A percentile compares a stretch with the other conserved stretches of the same genome.
phyloP scores from a whole-genome alignment of 2,329 filamentous ascomycete species.

The Epichloe sylvatica region DNA sequence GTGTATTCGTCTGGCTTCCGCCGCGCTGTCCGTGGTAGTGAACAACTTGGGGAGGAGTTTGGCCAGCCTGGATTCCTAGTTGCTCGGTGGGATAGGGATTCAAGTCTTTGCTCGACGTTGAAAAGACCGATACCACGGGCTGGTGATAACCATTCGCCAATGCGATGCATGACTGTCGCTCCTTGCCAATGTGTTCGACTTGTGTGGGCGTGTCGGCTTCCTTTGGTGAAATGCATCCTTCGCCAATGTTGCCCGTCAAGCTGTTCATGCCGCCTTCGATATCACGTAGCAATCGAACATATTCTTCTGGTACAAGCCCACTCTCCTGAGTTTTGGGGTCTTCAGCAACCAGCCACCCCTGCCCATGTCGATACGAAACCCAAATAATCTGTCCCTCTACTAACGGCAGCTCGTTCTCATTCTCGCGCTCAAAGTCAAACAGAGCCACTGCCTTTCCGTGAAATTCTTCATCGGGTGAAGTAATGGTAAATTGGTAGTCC shows the following conservation, averaged over 20 bases:
- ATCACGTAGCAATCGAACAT: slow-evolving; percentile 80
- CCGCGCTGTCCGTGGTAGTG: slow-evolving; percentile 55
- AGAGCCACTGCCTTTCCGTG: slow-evolving; percentile 91
- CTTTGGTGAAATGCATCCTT: slow-evolving; percentile 37
- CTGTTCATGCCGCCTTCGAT: slow-evolving; percentile 82
- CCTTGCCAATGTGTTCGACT: slow-evolving; percentile 35
- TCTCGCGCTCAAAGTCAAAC: slow-evolving; percentile 89
- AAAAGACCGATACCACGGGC: slow-evolving; percentile 54
- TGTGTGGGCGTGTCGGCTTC: slow-evolving; percentile 49
- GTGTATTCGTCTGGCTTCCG: slow-evolving; percentile 53
- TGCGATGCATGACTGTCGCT: slow-evolving; percentile 32
- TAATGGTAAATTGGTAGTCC: slow-evolving; percentile 90
- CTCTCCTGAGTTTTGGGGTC: slow-evolving; percentile 91
- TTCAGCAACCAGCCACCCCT: slow-evolving; percentile 94
- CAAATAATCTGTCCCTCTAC: slow-evolving; percentile 92
- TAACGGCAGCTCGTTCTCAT: slow-evolving; percentile 88
- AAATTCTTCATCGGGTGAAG: slow-evolving; percentile 92
- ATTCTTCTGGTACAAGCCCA: slow-evolving; percentile 90
- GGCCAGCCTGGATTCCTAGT: slow-evolving; percentile 46
- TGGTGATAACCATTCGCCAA: slow-evolving; percentile 51
- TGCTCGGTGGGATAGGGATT: slow-evolving; percentile 55
- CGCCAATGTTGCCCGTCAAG: slow-evolving; percentile 46
- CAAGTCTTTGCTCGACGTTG: slow-evolving; percentile 55
- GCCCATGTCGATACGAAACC: slow-evolving; percentile 89
- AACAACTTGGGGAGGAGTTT: slow-evolving; percentile 50